Conservation (phyloP, 2,329 filamentous ascomycete species). For the Fusarium papillatum region DNA sequence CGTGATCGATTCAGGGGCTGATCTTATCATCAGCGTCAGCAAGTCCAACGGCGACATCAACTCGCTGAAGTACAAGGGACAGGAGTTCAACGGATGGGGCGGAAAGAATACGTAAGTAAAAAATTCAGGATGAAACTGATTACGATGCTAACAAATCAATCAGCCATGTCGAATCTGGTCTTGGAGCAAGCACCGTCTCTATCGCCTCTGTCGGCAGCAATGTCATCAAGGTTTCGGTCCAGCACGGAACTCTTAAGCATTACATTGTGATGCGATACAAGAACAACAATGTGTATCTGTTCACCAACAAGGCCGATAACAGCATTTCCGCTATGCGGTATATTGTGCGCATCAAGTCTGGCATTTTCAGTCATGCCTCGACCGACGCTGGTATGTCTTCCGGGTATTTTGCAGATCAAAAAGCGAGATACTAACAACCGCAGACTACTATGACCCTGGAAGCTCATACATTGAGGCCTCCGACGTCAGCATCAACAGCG, state of each 20-base stretch:
- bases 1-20: constrained; percentile 51
- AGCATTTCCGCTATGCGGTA: constrained; percentile 55
- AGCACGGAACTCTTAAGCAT: constrained; percentile 50
- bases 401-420: not conserved
- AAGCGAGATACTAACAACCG: not conserved
- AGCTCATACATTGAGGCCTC: constrained; percentile 50
- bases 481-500: constrained; percentile 45
- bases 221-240: constrained; percentile 52
- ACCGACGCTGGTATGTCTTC: constrained; percentile 33
- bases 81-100: constrained; percentile 48
- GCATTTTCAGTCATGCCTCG: constrained; percentile 45
- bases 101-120: constrained; percentile 44
- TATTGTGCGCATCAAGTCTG: constrained; percentile 50
- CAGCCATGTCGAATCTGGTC: constrained; percentile 48
- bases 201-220: constrained; percentile 43
- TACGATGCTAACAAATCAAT: not conserved
- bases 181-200: constrained; percentile 48
- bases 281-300: constrained; percentile 56
- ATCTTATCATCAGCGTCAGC: constrained; percentile 50
- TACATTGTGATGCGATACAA: constrained; percentile 52
- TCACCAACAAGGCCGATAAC: constrained; percentile 56
- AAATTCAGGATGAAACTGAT: not conserved
- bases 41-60: constrained; percentile 52
- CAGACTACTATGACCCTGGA: constrained; percentile 49
- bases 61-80: constrained; percentile 49